Evolutionary conservation across 1,284 basidiomycete species (phyloP).

Genomic region (Malassezia brasiliensis): DNA sequence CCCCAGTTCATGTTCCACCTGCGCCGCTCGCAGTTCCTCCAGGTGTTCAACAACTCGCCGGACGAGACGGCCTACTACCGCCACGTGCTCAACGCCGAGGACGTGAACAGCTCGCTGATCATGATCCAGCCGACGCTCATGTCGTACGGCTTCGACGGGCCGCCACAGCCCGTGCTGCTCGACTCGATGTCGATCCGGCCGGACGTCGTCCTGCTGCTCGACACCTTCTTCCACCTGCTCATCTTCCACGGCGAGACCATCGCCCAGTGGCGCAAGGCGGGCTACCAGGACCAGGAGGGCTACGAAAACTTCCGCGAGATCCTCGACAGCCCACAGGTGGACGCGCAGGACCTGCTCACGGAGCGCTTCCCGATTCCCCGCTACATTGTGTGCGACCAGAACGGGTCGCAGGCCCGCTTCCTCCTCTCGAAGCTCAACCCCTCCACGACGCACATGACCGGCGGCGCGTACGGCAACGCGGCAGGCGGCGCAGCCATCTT

Average conservation of each 20-base stretch:
- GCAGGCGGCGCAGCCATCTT: conserved; percentile 78
- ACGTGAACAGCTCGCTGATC: conserved; percentile 97
- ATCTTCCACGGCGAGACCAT: conserved; percentile 98
- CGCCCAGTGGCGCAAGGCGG: conserved; percentile 96
- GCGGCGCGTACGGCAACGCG: conserved; percentile 52
- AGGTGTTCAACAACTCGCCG: conserved; percentile 99
- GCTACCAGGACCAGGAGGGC: conserved; percentile 97
- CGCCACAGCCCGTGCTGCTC: conserved; percentile 82
- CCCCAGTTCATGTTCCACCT: conserved; percentile 99
- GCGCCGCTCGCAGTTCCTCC: conserved; percentile 90
- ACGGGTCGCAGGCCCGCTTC: conserved; percentile 95
- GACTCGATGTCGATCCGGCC: conserved; percentile 96
- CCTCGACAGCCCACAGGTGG: conserved; percentile 65
- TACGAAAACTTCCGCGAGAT: conserved; percentile 98
- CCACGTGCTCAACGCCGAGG: conserved; percentile 90
- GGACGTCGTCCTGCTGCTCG: conserved; percentile 91
- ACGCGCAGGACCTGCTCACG: conserved; percentile 69
- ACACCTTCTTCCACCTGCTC: conserved; percentile 99
- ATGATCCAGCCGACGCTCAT: conserved; percentile 99
- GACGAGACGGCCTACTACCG: conserved; percentile 99
- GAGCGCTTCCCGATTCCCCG: conserved; percentile 95
- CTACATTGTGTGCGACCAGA: conserved; percentile 96
- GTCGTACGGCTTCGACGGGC: conserved; percentile 89
- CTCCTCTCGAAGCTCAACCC: conserved; percentile 92
- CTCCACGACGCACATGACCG: conserved; percentile 90